Evolutionary conservation across 2,329 filamentous ascomycete genomes (phyloP), one percentile per base, ranked within the genome.

Genomic region (Penicillium sp.): DNA sequence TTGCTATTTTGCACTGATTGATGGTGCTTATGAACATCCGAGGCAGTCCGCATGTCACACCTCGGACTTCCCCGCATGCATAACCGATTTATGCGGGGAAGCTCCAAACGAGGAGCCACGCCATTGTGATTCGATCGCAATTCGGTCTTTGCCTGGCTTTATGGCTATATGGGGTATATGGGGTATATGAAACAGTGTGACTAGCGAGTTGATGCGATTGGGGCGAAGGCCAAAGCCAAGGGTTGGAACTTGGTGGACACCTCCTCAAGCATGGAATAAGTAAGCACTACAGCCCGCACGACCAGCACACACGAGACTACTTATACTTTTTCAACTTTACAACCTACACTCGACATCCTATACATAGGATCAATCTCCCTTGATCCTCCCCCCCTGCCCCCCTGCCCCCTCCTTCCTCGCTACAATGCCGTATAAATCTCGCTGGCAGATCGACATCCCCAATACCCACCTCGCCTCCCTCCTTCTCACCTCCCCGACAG

Each of bases 391-490:
- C 20, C 22, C 20, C 22, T 5, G 0, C n/a, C 11, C 20, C 20
- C 20, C 20, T 22, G 22, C 22, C 11, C 39, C 3, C 22, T 1
- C 17, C 25, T 41, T 6, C 22, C 20, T 35, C 37, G 17, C 7
- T 28, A 35, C 51, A 4, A 84, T 86, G 83, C 81, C 82, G 20
- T 77, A 82, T 68, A 80, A 81, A 72, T 84, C 83, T 1, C 77
- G 78, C 52, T 84, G 78, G 75, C 72, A 69, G 10, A 72, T 82
- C 34, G 71, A 78, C 22, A 77, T 83, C 45, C 83, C 83, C 0
- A 67, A 78, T 22, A 71, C 77, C 17, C 81, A 59, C 50, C 59
- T 74, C 25, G 72, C 73, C 5, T 69, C 72, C 14, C 80, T 79
- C 57, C 72, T 86, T 45, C 83, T 86, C 66, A 76, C 73, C 22